A percentile compares a stretch with the other conserved stretches of the same genome.
phyloP scores from a whole-genome alignment of 305 asterid genomes.

The Fraxinus greggii region DNA sequence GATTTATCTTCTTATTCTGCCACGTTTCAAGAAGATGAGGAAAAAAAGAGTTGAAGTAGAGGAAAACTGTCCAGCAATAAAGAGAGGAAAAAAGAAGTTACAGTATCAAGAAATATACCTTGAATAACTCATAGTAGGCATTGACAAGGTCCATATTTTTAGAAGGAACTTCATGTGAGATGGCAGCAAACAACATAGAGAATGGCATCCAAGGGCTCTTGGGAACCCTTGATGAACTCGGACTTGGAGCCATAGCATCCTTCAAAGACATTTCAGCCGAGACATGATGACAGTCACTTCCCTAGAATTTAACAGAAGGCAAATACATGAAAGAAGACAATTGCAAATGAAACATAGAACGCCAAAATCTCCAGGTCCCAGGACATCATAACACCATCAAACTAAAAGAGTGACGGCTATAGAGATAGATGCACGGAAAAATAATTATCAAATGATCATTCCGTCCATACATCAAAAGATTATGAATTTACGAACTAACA shows the following conservation, averaged over 20 bases:
- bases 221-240: conserved; percentile 40
- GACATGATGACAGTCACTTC: conserved; percentile 30
- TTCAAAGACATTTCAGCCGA: conserved; percentile 27
- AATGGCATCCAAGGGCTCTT: conserved; percentile 86
- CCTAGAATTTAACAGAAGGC: conserved; percentile 28
- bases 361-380: background rate
- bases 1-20: conserved; percentile 58
- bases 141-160: conserved; percentile 55
- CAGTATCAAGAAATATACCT: conserved; percentile 40
- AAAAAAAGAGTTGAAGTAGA: background rate
- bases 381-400: background rate
- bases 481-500: too few relatives aligned
- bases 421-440: background rate
- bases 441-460: background rate
- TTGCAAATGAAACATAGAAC: background rate
- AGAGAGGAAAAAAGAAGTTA: conserved; percentile 4
- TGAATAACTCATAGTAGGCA: conserved; percentile 45
- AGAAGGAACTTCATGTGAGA: conserved; percentile 50
- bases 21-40: conserved; percentile 4
- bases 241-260: conserved; percentile 20
- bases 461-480: background rate
- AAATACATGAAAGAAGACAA: background rate
- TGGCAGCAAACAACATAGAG: conserved; percentile 69
- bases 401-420: background rate
- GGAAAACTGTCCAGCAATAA: background rate